Conservation (phyloP, 2,329 filamentous ascomycete genomes). For the Arthroderma uncinatum region DNA sequence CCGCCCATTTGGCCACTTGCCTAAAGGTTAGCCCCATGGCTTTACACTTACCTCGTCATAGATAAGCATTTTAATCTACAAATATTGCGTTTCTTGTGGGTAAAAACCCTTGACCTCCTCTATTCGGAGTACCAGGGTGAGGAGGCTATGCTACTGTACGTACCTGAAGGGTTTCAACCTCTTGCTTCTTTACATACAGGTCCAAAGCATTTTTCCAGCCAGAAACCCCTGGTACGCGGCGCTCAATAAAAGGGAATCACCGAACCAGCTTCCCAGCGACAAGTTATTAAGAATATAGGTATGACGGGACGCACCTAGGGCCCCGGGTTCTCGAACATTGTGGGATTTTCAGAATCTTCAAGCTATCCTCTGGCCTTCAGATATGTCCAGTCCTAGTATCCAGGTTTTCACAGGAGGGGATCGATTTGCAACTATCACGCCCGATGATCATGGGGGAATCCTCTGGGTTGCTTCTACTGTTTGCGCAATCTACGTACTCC, state of each 20-base stretch:
- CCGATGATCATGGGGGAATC: neutral
- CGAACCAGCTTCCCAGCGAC: neutral
- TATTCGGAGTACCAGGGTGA: neutral
- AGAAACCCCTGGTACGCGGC: neutral
- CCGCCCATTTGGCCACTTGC: neutral
- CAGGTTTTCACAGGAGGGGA: conserved; percentile 1
- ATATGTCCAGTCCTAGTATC: neutral
- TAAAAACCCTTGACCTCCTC: neutral
- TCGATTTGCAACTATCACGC: neutral
- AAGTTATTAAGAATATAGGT: neutral
- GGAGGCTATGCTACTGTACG: neutral
- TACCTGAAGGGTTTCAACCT: neutral
- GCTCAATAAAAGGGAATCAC: neutral
- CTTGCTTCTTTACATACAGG: neutral
- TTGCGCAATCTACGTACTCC: neutral
- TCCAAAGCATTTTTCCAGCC: neutral
- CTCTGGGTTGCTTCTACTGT: conserved; percentile 1
- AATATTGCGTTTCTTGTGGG: neutral
- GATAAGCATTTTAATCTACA: neutral
- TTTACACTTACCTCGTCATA: neutral
- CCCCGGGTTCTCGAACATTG: neutral
- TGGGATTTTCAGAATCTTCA: neutral
- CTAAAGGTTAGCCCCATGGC: neutral
- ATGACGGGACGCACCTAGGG: neutral
- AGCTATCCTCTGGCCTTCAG: neutral